Evolutionary conservation across 139 green algal species (phyloP).

Genomic region (Ulvella scutata): DNA sequence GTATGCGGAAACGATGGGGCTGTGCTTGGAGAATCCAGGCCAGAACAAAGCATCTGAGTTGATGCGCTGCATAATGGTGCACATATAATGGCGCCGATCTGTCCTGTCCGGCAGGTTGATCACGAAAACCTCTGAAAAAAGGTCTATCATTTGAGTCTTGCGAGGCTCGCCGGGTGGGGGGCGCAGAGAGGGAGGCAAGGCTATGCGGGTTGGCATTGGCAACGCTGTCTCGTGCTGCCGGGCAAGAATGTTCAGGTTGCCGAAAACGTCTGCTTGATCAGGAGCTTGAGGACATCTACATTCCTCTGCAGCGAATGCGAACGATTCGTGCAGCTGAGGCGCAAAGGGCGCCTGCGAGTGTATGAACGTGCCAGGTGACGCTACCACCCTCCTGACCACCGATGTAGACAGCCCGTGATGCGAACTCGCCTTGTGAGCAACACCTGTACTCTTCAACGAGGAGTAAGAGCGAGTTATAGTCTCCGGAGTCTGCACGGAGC

Average conservation of each 20-base stretch:
- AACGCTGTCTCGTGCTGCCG: not conserved
- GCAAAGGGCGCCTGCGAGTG: not conserved
- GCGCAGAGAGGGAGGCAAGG: not conserved
- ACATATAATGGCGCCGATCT: not conserved
- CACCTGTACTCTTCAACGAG: no score
- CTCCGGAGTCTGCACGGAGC: no score
- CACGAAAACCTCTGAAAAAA: not conserved
- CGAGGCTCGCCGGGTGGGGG: no score
- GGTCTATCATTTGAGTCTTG: no score
- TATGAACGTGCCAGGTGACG: no score
- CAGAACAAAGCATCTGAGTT: not conserved
- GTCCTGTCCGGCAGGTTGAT: not conserved
- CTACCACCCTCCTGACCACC: no score
- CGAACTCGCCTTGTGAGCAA: no score
- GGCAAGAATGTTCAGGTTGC: not conserved
- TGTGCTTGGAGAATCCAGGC: slow-evolving; percentile 1
- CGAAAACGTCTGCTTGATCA: not conserved
- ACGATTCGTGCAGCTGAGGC: not conserved
- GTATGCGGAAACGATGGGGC: not conserved
- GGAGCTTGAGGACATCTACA: not conserved
- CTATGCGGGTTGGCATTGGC: not conserved
- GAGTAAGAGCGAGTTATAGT: no score
- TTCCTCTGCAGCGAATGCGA: not conserved
- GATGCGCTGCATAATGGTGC: not conserved
- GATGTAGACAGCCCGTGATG: no score